Evolutionary conservation across 2,329 filamentous ascomycete genomes (phyloP).

Genomic region (Lizonia empirigonia): DNA sequence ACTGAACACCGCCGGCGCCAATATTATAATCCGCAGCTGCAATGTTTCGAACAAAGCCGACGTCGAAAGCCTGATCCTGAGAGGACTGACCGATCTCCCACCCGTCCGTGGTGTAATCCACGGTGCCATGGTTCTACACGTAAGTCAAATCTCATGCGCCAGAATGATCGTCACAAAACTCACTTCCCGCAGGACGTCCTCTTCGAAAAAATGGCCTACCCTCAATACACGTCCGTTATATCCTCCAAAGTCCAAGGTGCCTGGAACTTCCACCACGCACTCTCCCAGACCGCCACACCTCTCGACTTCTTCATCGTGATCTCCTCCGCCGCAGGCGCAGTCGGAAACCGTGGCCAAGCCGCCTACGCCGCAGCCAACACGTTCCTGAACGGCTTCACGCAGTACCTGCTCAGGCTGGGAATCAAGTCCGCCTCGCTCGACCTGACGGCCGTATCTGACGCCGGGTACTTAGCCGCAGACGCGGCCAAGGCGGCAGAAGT

Average conservation of each 20-base stretch:
- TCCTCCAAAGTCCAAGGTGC: slow-evolving; percentile 21
- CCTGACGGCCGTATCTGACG: slow-evolving; percentile 35
- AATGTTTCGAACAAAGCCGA: slow-evolving; percentile 22
- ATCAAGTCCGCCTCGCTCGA: slow-evolving; percentile 31
- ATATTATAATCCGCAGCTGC: slow-evolving; percentile 23
- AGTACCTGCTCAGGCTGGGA: slow-evolving; percentile 26
- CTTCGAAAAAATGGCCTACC: slow-evolving; percentile 14
- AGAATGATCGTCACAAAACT: not conserved
- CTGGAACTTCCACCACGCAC: slow-evolving; percentile 19
- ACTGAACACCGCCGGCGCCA: slow-evolving; percentile 18
- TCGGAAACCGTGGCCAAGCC: slow-evolving; percentile 32
- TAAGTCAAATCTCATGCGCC: slow-evolving; percentile 6
- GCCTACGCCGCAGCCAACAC: slow-evolving; percentile 36
- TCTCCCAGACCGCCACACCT: slow-evolving; percentile 3
- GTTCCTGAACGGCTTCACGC: slow-evolving; percentile 38
- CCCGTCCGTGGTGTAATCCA: slow-evolving; percentile 25
- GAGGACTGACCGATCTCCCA: slow-evolving; percentile 18
- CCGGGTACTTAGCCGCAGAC: slow-evolving; percentile 34
- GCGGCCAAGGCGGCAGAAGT: slow-evolving; percentile 32
- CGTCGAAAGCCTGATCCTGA: slow-evolving; percentile 16
- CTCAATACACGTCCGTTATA: slow-evolving; percentile 23
- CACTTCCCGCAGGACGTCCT: not conserved
- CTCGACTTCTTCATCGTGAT: slow-evolving; percentile 51
- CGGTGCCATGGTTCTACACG: slow-evolving; percentile 22
- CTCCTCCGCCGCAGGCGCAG: slow-evolving; percentile 34